These are phyloP conservation scores for Lizonia empirigonia DNA, from an alignment of 2,329 filamentous ascomycete genomes.

Conservation along the genomic window DNA sequence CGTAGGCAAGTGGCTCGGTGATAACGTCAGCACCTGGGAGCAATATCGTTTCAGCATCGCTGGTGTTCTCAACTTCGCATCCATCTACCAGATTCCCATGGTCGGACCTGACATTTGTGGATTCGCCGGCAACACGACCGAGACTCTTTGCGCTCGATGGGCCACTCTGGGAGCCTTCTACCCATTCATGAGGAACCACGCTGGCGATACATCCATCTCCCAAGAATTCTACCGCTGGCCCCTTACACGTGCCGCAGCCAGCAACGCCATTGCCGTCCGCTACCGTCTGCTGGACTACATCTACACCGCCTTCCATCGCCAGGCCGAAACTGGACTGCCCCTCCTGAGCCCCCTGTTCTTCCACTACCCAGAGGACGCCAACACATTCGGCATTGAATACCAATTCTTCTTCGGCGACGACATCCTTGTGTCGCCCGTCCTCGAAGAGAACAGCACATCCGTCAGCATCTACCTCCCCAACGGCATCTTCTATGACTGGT, in stretches of 20 bases:
- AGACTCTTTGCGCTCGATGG: constrained; percentile 75
- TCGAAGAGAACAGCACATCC: constrained; percentile 57
- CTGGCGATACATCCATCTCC: constrained; percentile 55
- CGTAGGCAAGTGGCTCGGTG: constrained; percentile 65
- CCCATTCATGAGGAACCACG: constrained; percentile 77
- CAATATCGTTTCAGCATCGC: constrained; percentile 51
- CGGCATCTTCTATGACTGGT: constrained; percentile 66
- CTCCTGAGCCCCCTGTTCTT: constrained; percentile 73
- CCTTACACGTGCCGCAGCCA: constrained; percentile 66
- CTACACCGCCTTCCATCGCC: constrained; percentile 70
- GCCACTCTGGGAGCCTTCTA: constrained; percentile 73
- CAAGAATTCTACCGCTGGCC: constrained; percentile 65
- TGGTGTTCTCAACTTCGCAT: constrained; percentile 52
- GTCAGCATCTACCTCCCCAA: constrained; percentile 63
- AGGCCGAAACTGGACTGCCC: constrained; percentile 66
- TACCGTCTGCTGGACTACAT: constrained; percentile 78
- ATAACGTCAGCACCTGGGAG: constrained; percentile 54
- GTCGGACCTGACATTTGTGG: constrained; percentile 72
- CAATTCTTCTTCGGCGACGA: constrained; percentile 66
- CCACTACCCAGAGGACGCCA: constrained; percentile 64
- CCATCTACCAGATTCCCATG: constrained; percentile 55
- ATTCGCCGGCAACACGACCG: constrained; percentile 69
- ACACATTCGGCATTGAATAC: constrained; percentile 57
- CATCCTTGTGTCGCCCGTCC: constrained; percentile 63
- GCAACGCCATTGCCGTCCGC: constrained; percentile 69